Conservation (phyloP, 2,329 filamentous ascomycete genomes). For the Scytalidium sp. region DNA sequence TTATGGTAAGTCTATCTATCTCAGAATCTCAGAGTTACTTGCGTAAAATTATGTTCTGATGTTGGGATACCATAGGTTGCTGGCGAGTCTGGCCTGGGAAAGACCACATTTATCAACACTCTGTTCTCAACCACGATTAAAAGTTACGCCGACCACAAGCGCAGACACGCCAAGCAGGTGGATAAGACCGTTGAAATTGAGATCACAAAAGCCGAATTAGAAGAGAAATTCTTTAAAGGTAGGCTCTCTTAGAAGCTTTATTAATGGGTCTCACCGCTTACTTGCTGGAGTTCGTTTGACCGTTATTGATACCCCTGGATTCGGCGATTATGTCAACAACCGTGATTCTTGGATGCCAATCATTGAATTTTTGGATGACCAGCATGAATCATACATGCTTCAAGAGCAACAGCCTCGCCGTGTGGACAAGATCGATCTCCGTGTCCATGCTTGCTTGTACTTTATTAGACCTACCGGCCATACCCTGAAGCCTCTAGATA, state of each 20-base stretch:
- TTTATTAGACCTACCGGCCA: slow-evolving; percentile 99
- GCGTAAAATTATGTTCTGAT: slow-evolving; percentile 6
- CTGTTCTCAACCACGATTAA: slow-evolving; percentile 99
- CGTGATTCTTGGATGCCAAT: slow-evolving; percentile 99
- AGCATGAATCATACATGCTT: slow-evolving; percentile 99
- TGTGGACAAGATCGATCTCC: slow-evolving; percentile 97
- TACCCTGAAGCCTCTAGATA: slow-evolving; percentile 96
- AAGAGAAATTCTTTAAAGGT: slow-evolving; percentile 99
- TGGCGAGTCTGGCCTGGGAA: slow-evolving; percentile 96
- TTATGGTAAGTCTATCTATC: slow-evolving; percentile 71
- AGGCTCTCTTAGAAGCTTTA: slow-evolving; percentile 20
- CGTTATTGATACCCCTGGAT: slow-evolving; percentile 97
- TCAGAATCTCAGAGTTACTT: neutral
- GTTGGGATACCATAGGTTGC: slow-evolving; percentile 65
- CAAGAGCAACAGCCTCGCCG: slow-evolving; percentile 99
- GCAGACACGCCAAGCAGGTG: slow-evolving; percentile 97
- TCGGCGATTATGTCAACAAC: slow-evolving; percentile 99
- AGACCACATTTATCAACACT: slow-evolving; percentile 99
- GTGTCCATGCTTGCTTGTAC: slow-evolving; percentile 97
- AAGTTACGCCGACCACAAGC: slow-evolving; percentile 99
- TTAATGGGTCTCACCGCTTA: slow-evolving; percentile 11
- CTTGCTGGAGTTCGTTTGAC: slow-evolving; percentile 78
- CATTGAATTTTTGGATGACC: slow-evolving; percentile 99
- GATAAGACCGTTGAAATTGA: slow-evolving; percentile 99
- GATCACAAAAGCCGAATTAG: slow-evolving; percentile 98